These are phyloP conservation scores for Arabidopsis hybrid DNA, from an alignment of 441 rosid species.

Conservation along the genomic window DNA sequence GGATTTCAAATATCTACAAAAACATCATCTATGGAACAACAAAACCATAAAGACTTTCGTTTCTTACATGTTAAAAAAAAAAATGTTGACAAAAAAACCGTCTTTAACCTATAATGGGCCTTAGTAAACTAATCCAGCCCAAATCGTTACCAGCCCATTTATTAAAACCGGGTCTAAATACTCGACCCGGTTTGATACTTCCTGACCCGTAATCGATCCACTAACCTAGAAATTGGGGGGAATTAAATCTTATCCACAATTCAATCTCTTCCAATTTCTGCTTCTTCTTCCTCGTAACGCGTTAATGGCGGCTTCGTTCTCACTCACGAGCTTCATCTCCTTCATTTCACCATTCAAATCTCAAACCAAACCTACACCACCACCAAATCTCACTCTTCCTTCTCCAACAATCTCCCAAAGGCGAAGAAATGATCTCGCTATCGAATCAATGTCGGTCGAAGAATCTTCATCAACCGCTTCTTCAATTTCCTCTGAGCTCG, in stretches of 20 bases:
- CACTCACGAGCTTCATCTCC: constrained; percentile 69
- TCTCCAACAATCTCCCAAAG: constrained; percentile 38
- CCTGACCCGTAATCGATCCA: constrained; percentile 37
- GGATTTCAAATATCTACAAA: too few species aligned
- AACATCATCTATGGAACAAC: too few species aligned
- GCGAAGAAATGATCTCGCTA: constrained; percentile 43
- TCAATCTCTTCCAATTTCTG: constrained; percentile 14
- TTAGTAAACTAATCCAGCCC: constrained; percentile 23
- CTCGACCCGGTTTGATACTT: background rate
- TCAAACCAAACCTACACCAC: constrained; percentile 46
- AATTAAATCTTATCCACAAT: constrained; percentile 47
- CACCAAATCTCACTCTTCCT: constrained; percentile 44
- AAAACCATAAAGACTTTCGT: too few species aligned
- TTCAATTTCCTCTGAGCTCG: constrained; percentile 52
- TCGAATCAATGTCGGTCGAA: constrained; percentile 44
- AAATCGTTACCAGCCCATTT: background rate
- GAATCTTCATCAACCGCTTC: constrained; percentile 41
- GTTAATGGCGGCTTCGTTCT: constrained; percentile 70
- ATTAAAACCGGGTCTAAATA: background rate
- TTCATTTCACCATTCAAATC: constrained; percentile 66
- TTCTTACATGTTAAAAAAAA: too few species aligned
- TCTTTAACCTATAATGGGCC: constrained; percentile 11
- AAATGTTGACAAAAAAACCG: background rate
- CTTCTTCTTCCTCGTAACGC: constrained; percentile 31
- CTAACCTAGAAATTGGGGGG: constrained; percentile 33